phyloP scores from a whole-genome alignment of 1,284 basidiomycete species.

The Nidula niveotomentosa region DNA sequence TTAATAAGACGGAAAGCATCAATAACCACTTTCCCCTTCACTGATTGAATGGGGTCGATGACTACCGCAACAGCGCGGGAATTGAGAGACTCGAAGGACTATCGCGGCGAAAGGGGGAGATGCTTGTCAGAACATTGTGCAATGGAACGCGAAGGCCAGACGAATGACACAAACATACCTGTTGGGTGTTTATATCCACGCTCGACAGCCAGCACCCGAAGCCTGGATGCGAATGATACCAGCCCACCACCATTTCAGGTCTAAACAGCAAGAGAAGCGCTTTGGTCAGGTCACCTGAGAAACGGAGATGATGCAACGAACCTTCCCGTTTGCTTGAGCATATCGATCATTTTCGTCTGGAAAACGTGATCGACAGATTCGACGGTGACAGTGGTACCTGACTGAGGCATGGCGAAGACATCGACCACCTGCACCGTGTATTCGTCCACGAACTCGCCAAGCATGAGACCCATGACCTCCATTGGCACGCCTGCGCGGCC shows the following conservation, averaged over 20 bases:
- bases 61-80: slow-evolving; percentile 96
- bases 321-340: slow-evolving; percentile 99
- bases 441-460: slow-evolving; percentile 99
- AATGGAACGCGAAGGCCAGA: slow-evolving; percentile 2
- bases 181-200: slow-evolving; percentile 99
- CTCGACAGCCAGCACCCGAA: slow-evolving; percentile 99
- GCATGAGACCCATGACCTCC: slow-evolving; percentile 99
- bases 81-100: slow-evolving; percentile 98
- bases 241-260: slow-evolving; percentile 98
- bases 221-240: slow-evolving; percentile 99
- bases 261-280: slow-evolving; percentile 38
- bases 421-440: slow-evolving; percentile 98
- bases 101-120: slow-evolving; percentile 4
- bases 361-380: slow-evolving; percentile 99
- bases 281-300: slow-evolving; percentile 3
- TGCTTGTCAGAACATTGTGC: slow-evolving; percentile 7
- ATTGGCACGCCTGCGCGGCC: slow-evolving; percentile 98
- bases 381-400: slow-evolving; percentile 97
- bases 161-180: slow-evolving; percentile 48
- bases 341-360: slow-evolving; percentile 98
- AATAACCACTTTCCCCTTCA: slow-evolving; percentile 98
- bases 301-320: slow-evolving; percentile 34
- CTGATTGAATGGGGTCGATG: slow-evolving; percentile 98
- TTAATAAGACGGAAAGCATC: slow-evolving; percentile 98
- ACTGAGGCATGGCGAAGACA: slow-evolving; percentile 99